Evolutionary conservation across 2,329 filamentous ascomycete genomes (phyloP).

Genomic region (Metarhizium guizhouense): DNA sequence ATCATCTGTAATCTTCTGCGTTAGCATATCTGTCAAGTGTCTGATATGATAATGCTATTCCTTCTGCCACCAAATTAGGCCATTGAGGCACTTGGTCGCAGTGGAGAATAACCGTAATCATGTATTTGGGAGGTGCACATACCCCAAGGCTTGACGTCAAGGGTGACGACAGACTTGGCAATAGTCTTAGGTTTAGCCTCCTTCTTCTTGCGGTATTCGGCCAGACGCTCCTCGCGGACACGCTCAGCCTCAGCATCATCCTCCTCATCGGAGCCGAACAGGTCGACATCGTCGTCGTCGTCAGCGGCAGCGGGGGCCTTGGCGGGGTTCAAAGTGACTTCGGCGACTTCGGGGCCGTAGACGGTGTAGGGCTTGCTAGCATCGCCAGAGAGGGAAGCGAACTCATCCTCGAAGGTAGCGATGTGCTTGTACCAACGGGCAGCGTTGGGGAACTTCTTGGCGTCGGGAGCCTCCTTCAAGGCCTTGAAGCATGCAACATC

Average conservation of each 20-base stretch:
- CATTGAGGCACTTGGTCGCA: not conserved
- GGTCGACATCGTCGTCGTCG: slow-evolving; percentile 77
- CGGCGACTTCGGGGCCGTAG: slow-evolving; percentile 78
- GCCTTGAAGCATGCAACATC: slow-evolving; percentile 95
- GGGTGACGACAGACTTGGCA: slow-evolving; percentile 91
- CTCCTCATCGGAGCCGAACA: slow-evolving; percentile 92
- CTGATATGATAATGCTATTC: not conserved
- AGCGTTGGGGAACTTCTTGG: slow-evolving; percentile 84
- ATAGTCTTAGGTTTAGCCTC: slow-evolving; percentile 81
- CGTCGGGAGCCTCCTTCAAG: slow-evolving; percentile 63
- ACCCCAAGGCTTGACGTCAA: slow-evolving; percentile 99
- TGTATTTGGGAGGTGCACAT: slow-evolving; percentile 31
- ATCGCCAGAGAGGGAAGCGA: slow-evolving; percentile 83
- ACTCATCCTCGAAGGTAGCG: slow-evolving; percentile 84
- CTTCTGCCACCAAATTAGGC: not conserved
- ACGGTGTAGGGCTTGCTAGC: slow-evolving; percentile 78
- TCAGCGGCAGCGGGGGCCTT: slow-evolving; percentile 62
- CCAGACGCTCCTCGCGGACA: slow-evolving; percentile 81
- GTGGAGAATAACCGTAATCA: not conserved
- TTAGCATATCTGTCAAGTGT: not conserved
- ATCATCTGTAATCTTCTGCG: slow-evolving; percentile 50
- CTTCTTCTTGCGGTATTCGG: slow-evolving; percentile 96
- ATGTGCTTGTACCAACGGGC: slow-evolving; percentile 99
- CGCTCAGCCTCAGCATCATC: slow-evolving; percentile 80
- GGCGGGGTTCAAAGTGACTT: slow-evolving; percentile 76